A percentile compares a stretch with the other conserved stretches of the same genome.
These are phyloP conservation scores for Blastobotrys ciferrii DNA, from an alignment of 1,139 yeast species.

Conservation along the genomic window DNA sequence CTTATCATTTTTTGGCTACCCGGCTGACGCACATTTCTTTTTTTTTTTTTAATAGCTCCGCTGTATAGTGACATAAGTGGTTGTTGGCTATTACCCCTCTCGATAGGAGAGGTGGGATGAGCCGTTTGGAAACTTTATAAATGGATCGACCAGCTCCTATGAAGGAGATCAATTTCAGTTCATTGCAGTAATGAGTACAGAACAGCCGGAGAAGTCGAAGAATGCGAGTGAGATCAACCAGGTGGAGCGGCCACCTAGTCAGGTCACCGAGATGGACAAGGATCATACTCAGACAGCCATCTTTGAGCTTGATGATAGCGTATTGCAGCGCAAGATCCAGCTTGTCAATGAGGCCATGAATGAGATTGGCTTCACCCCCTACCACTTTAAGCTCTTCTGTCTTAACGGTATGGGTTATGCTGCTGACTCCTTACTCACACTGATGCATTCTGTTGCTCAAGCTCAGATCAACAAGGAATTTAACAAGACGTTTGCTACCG, in stretches of 20 bases:
- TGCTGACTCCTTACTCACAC: slow-evolving; percentile 51
- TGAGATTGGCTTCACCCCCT: slow-evolving; percentile 29
- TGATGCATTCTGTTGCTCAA: slow-evolving; percentile 43
- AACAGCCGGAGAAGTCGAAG: neutral
- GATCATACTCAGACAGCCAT: slow-evolving; percentile 8
- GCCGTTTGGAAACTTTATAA: neutral
- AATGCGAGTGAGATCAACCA: neutral
- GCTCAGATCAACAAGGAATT: slow-evolving; percentile 30
- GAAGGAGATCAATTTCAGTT: neutral
- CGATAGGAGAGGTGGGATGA: neutral
- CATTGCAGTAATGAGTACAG: neutral
- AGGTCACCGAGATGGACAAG: slow-evolving; percentile 7
- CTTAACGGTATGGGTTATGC: slow-evolving; percentile 59
- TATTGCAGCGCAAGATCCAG: slow-evolving; percentile 23
- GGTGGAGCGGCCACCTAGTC: slow-evolving; percentile 1
- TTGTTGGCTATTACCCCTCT: neutral
- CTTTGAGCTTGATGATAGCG: slow-evolving; percentile 19
- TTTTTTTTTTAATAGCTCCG: too few relatives aligned
- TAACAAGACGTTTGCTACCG: slow-evolving; percentile 34
- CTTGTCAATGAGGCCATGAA: slow-evolving; percentile 32
- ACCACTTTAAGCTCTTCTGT: slow-evolving; percentile 27
- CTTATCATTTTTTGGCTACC: neutral
- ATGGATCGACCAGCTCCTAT: neutral
- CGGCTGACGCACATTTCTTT: neutral
- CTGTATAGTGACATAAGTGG: neutral